Evolutionary conservation across 371 early-diverging fungal genomes (phyloP), one percentile per base, ranked within the genome.

Genomic region (Mucor racemosus): DNA sequence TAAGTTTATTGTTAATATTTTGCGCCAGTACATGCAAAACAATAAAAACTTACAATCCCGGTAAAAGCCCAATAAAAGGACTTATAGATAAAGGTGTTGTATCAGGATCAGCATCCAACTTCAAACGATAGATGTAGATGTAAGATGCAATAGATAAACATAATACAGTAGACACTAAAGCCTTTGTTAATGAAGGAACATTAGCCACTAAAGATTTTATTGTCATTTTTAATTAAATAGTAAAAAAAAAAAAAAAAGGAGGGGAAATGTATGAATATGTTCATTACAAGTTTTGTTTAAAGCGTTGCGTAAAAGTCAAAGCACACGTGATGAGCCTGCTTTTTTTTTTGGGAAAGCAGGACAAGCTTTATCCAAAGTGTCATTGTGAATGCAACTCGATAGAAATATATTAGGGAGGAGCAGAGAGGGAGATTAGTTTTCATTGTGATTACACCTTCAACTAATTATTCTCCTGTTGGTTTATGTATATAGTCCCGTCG

Each of bases 31-130:
- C n/a, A 15, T 42, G 15, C 26, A 26, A 3, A 3, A 26, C 26
- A 15, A 13, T 14, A 42, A 38, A 40, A 10, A 60, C 69, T 72
- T 77, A 84, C 84, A 76, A 70, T 70, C 81, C 84, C 64, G 84
- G 84, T 11, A 84, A 68, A 34, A 84, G 69, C 11, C 81, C 81
- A 62, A 84, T 66, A 42, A 80, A 69, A 4, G 83, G 80, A 62
- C 80, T 76, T 7, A 65, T 58, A 33, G 55, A 56, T 26, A 58
- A 60, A 21, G 68, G 44, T 11, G 21, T 41, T 21, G 65, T 46
- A 41, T 74, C 69, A 14, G 71, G 69, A 46, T 76, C 77, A 33
- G 69, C 64, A 42, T 64, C 64, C 5, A 58, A 26, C 46, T 66
- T 61, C 41, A 65, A 41, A 38, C 73, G 76, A 60, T 81, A 81